Base-by-base conservation (phyloP, 2,329 filamentous ascomycete species). In the Diaporthe sp. region DNA sequence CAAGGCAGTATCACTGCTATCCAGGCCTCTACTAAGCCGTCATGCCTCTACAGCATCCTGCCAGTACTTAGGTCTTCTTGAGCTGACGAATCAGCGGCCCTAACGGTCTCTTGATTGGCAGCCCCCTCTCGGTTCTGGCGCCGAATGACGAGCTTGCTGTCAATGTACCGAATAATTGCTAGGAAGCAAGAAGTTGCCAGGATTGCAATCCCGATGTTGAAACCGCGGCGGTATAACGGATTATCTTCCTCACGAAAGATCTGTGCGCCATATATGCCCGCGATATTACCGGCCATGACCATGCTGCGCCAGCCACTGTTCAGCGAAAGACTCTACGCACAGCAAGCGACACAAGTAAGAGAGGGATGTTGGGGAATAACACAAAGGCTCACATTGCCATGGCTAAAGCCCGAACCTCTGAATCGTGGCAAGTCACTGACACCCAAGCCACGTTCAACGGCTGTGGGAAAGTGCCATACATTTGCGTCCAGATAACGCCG, bases 201-300 rank as follows among this genome's bases (percentile, higher is more conserved):
- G 4, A 63, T 63, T 28, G n/a, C 60, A 0, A 63, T 63, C n/a
- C 39, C 60, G 28, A 61, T 42, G n/a, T 61, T 61, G 12, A 61
- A 55, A 25, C 37, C 58, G 34, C 34, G 34, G 20, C 58, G 58
- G 22, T 61, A 61, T 3, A 61, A 22, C 17, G 58, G 58, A 25
- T 61, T 61, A 13, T 61, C 58, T 37, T 61, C 58, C 22, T 61
- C 58, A 12, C 58, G 58, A 37, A 61, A 61, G 5, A 61, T 42
- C 22, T 61, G 58, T 25, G 58, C 58, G 5, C 58, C 58, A 13
- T 61, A 61, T 25, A 61, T 42, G 37, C 58, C 58, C 12, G 58
- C 58, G 13, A 61, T 61, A 22, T 61, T 61, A 61, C 58, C 58
- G 5, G 58, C 58, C 58, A 61, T 61, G 37, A 61, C 58, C 58